Evolutionary conservation across 345 rosid species (phyloP).

Genomic region (Orychophragmus violaceus): DNA sequence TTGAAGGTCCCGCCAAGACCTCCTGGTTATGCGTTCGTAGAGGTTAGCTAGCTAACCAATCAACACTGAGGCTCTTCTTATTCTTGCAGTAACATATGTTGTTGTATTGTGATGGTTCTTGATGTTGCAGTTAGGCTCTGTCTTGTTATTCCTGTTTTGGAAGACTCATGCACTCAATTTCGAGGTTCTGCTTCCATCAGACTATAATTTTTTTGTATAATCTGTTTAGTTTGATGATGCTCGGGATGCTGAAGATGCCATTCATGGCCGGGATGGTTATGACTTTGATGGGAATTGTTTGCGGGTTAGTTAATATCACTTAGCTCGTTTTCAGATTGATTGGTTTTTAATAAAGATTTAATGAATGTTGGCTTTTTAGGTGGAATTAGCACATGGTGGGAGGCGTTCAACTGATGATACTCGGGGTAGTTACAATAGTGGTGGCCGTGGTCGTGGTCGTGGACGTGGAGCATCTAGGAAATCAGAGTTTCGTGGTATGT

Average conservation of each 20-base stretch:
- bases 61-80: too few relatives aligned
- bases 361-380: not conserved
- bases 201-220: not conserved
- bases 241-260: conserved; percentile 97
- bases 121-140: too few relatives aligned
- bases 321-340: too few relatives aligned
- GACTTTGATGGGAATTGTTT: conserved; percentile 82
- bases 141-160: too few relatives aligned
- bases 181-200: not conserved
- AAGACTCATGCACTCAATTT: too few relatives aligned
- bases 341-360: not conserved
- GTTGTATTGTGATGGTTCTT: too few relatives aligned
- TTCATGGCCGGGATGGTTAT: conserved; percentile 89
- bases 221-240: conserved; percentile 68
- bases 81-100: too few relatives aligned
- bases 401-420: conserved; percentile 54
- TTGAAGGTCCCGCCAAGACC: conserved; percentile 87
- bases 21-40: conserved; percentile 95
- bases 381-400: too few relatives aligned
- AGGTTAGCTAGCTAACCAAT: too few relatives aligned
- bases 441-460: conserved; percentile 50
- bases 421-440: conserved; percentile 53
- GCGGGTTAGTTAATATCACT: conserved; percentile 43
- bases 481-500: conserved; percentile 78
- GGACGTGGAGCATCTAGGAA: conserved; percentile 78